Evolutionary conservation across 257 asterid genomes (phyloP), one percentile per base, ranked within the genome.

Genomic region (Solanum chaucha): DNA sequence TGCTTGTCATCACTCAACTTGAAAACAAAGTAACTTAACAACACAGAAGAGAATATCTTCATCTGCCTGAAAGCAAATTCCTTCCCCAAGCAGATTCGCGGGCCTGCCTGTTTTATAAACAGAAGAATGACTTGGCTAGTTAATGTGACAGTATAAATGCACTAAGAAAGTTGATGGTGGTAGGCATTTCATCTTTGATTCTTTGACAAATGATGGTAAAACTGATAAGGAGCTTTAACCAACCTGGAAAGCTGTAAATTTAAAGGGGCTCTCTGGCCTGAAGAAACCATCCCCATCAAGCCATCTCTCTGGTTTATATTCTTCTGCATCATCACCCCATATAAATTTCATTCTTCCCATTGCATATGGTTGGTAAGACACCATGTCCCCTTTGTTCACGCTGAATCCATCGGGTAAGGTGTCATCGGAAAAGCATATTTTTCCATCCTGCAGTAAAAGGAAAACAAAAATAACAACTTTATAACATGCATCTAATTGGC

Each of bases 61-160:
- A 94, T 94, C 85, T 94, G 97, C 89, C 93, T 85, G 68, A 92
- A 92, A 44, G 95, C 97, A 91, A 92, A 94, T 38, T 94, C 95
- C 89, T 89, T 93, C 12, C 97, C 97, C 74, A 93, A 85, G 89
- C 94, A 93, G 40, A 90, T 90, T 30, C 94, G 71, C 1, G 93
- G 97, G 8, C 92, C 97, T 22, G 95, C 95, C 97, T 93, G 91
- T 85, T 70, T 35, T 3, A 35, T 19, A 10, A 55, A 36, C 78
- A 85, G 19, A 32, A 36, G 59, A 34, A 22, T 58, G 15, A 58
- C 51, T 36, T 71, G 38, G 26, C 41, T 78, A 30, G 61, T 38
- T 19, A 8, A 22, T 8, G 20, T 13, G 32, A 30, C 38, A n/a
- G 73, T 8, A 4, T 35, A 15, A 24, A 24, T 15, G 64, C 22